phyloP scores from a whole-genome alignment of 2,329 filamentous ascomycete genomes.

The Microdochium trichocladiopsis region DNA sequence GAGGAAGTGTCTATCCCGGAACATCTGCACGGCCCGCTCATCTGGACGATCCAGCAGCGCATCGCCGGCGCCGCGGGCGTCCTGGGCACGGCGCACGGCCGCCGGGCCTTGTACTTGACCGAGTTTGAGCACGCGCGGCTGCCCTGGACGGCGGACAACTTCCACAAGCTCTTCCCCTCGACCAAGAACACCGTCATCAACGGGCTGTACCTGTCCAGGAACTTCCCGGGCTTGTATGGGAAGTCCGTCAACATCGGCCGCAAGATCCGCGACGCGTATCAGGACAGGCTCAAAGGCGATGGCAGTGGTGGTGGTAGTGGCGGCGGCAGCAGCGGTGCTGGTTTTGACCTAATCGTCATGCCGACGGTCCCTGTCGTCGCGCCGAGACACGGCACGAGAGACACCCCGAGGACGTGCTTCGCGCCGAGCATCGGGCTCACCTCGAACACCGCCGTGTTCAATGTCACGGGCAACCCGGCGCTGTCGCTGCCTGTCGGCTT shows the following conservation, averaged over 20 bases:
- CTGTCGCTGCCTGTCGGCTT: conserved; percentile 43
- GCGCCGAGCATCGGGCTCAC: conserved; percentile 45
- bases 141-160: conserved; percentile 37
- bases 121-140: conserved; percentile 41
- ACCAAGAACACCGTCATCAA: conserved; percentile 50
- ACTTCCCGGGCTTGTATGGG: conserved; percentile 37
- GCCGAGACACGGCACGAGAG: conserved; percentile 29
- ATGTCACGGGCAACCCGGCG: conserved; percentile 49
- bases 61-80: conserved; percentile 34
- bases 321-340: neutral
- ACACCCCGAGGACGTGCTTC: conserved; percentile 35
- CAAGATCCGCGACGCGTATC: conserved; percentile 37
- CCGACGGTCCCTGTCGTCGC: conserved; percentile 29
- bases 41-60: conserved; percentile 42
- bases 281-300: conserved; percentile 21
- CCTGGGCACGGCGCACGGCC: conserved; percentile 34
- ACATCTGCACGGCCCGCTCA: conserved; percentile 36
- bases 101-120: conserved; percentile 39
- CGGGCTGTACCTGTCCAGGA: conserved; percentile 35
- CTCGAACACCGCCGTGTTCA: conserved; percentile 49
- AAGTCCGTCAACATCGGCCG: conserved; percentile 41
- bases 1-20: conserved; percentile 42
- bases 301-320: neutral
- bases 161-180: conserved; percentile 41
- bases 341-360: neutral